These are phyloP conservation scores for Diplotaxis tenuifolia DNA, from an alignment of 345 rosid genomes.

Conservation along the genomic window DNA sequence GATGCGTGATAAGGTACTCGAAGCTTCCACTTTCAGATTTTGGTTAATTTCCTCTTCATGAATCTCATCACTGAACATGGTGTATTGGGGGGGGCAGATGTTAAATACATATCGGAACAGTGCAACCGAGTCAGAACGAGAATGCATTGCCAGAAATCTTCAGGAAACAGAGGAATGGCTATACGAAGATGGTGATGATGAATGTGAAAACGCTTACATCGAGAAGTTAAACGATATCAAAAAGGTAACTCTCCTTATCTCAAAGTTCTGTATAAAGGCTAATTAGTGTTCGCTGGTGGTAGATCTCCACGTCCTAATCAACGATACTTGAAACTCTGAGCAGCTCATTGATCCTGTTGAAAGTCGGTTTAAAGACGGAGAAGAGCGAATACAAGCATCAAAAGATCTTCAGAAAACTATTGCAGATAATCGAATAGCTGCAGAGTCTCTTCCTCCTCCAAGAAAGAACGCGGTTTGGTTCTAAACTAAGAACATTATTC, in stretches of 20 bases:
- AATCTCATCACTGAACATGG: too few relatives aligned
- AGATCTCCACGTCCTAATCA: slow-evolving; percentile 2
- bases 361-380: slow-evolving; percentile 58
- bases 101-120: slow-evolving; percentile 54
- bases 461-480: slow-evolving; percentile 51
- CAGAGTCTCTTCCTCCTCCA: slow-evolving; percentile 47
- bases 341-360: slow-evolving; percentile 74
- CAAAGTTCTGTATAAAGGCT: background rate
- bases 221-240: slow-evolving; percentile 55
- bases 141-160: slow-evolving; percentile 55
- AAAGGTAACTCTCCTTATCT: slow-evolving; percentile 40
- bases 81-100: too few relatives aligned
- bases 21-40: too few relatives aligned
- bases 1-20: too few relatives aligned
- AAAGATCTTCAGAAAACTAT: slow-evolving; percentile 51
- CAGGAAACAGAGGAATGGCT: slow-evolving; percentile 79
- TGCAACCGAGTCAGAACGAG: slow-evolving; percentile 56
- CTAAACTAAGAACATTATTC: too few relatives aligned
- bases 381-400: slow-evolving; percentile 55
- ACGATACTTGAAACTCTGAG: background rate
- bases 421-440: slow-evolving; percentile 44
- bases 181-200: slow-evolving; percentile 76
- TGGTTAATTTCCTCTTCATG: too few relatives aligned
- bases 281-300: slow-evolving; percentile 9
- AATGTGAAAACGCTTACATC: slow-evolving; percentile 56